Evolutionary conservation across 495 filamentous ascomycete species (phyloP).

Genomic region (Podospora pseudopauciseta): DNA sequence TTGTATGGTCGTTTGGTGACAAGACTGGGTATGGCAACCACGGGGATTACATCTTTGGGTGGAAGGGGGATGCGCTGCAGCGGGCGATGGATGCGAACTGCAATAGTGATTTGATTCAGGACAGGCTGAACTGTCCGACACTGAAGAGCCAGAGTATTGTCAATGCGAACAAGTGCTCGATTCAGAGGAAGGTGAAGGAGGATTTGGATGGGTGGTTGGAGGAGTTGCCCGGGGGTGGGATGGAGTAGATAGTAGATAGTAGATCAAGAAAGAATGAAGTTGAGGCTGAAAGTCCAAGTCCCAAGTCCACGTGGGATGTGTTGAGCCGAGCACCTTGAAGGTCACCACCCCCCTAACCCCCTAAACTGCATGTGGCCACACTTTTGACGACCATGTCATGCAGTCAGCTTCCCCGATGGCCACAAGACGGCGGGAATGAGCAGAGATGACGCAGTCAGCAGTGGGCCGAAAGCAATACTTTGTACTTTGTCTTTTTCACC

Average conservation of each 20-base stretch:
- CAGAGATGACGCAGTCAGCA: neutral
- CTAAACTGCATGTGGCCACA: neutral
- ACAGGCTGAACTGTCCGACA: constrained; percentile 28
- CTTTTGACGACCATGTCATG: neutral
- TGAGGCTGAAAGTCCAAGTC: neutral
- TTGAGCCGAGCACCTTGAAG: neutral
- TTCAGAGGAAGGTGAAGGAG: constrained; percentile 33
- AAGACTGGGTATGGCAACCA: constrained; percentile 38
- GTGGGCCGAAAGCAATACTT: neutral
- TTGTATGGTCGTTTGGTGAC: constrained; percentile 47
- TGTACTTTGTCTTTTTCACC: neutral
- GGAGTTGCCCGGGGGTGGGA: constrained; percentile 15
- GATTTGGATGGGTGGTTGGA: constrained; percentile 35
- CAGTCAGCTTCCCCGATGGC: neutral
- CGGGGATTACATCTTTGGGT: constrained; percentile 39
- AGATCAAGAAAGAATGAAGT: neutral
- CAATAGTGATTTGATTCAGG: constrained; percentile 29
- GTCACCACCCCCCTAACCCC: neutral
- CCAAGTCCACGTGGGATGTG: neutral
- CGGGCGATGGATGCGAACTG: constrained; percentile 39
- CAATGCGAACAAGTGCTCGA: constrained; percentile 33
- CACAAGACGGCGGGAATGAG: neutral
- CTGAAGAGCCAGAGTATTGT: constrained; percentile 35
- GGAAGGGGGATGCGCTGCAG: constrained; percentile 37
- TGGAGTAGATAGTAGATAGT: neutral